These are phyloP conservation scores for Ceratocystis colombiana DNA, from an alignment of 2,329 filamentous ascomycete genomes.

Conservation along the genomic window DNA sequence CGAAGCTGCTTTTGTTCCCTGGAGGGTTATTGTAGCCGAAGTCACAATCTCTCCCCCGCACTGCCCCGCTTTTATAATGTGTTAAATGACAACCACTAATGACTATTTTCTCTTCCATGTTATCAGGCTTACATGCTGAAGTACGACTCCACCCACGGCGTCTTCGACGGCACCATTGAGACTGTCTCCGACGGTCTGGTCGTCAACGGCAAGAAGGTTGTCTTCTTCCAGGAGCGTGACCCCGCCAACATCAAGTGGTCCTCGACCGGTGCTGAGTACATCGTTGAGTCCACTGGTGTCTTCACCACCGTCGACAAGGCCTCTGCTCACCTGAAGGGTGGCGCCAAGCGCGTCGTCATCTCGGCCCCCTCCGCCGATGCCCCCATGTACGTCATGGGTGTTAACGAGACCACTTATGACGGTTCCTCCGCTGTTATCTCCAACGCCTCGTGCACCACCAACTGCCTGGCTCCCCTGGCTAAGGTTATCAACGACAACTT, in stretches of 20 bases:
- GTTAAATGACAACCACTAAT: conserved; percentile 19
- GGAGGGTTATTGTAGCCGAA: conserved; percentile 16
- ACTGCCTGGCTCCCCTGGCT: conserved; percentile 98
- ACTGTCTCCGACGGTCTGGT: conserved; percentile 60
- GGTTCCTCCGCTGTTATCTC: conserved; percentile 86
- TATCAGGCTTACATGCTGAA: conserved; percentile 95
- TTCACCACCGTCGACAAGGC: conserved; percentile 99
- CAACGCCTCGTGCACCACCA: conserved; percentile 99
- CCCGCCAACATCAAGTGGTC: conserved; percentile 83
- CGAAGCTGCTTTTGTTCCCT: neutral
- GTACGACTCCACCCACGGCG: conserved; percentile 95
- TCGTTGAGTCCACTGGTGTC: conserved; percentile 56
- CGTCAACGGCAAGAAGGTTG: conserved; percentile 79
- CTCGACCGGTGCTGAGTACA: conserved; percentile 66
- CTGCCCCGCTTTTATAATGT: conserved; percentile 20
- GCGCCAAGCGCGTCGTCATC: conserved; percentile 96
- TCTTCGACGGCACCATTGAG: conserved; percentile 87
- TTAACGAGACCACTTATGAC: conserved; percentile 93
- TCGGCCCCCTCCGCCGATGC: conserved; percentile 88
- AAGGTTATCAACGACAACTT: conserved; percentile 99
- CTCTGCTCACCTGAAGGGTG: conserved; percentile 83
- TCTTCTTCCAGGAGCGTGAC: conserved; percentile 29
- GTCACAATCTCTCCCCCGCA: conserved; percentile 17
- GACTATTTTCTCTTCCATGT: conserved; percentile 8
- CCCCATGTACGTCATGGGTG: conserved; percentile 99